phyloP scores from a whole-genome alignment of 306 rosid species.

The Sophora flavescens region DNA sequence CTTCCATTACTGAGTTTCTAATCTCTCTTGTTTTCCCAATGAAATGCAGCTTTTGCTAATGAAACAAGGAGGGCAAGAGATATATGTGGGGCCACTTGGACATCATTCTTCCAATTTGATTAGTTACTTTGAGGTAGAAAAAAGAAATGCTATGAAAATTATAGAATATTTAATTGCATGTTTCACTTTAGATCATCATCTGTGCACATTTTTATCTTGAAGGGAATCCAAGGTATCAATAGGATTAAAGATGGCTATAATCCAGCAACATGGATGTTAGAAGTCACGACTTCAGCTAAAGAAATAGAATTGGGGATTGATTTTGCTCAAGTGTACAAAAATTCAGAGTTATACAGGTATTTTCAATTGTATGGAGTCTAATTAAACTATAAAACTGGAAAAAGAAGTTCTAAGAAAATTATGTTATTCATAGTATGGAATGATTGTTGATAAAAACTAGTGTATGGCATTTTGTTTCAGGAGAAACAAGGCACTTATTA shows the following conservation, averaged over 20 bases:
- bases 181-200: slow-evolving; percentile 11
- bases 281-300: slow-evolving; percentile 52
- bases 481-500: slow-evolving; percentile 58
- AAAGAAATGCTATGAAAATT: slow-evolving; percentile 3
- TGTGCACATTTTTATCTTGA: slow-evolving; percentile 32
- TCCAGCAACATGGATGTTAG: slow-evolving; percentile 68
- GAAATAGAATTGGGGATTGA: slow-evolving; percentile 54
- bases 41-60: slow-evolving; percentile 60
- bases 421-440: neutral
- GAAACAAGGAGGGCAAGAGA: slow-evolving; percentile 62
- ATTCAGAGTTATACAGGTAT: slow-evolving; percentile 60
- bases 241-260: slow-evolving; percentile 60
- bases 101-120: slow-evolving; percentile 57
- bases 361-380: neutral
- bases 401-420: neutral
- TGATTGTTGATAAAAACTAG: slow-evolving; percentile 12
- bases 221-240: slow-evolving; percentile 56
- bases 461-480: slow-evolving; percentile 51
- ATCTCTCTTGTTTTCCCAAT: neutral
- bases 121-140: slow-evolving; percentile 56
- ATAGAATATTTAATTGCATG: neutral
- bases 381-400: slow-evolving; percentile 10
- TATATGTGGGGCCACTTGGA: slow-evolving; percentile 63
- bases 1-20: slow-evolving; percentile 32
- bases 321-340: slow-evolving; percentile 53